phyloP scores from a whole-genome alignment of 2,329 filamentous ascomycete genomes.

The Nemania sp. region DNA sequence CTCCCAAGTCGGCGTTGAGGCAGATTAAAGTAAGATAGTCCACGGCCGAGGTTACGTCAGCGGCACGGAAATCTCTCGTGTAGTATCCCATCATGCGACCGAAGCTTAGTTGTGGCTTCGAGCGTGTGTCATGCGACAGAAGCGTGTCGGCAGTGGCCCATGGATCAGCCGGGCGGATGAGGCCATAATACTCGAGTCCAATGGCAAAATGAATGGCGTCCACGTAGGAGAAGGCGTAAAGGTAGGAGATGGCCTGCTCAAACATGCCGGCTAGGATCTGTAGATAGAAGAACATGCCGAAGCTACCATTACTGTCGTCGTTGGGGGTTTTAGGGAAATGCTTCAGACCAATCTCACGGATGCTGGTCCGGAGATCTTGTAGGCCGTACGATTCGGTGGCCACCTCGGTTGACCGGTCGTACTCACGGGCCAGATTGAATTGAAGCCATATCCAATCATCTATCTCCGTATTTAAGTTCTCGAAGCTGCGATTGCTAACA shows the following conservation, averaged over 20 bases:
- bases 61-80: conserved; percentile 91
- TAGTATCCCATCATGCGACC: conserved; percentile 92
- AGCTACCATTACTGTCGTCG: conserved; percentile 75
- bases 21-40: conserved; percentile 93
- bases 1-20: conserved; percentile 81
- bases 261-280: conserved; percentile 91
- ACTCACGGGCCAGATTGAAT: conserved; percentile 69
- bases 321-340: conserved; percentile 82
- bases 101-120: conserved; percentile 86
- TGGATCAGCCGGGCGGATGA: conserved; percentile 85
- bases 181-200: conserved; percentile 83
- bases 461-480: conserved; percentile 65
- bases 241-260: conserved; percentile 87
- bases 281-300: conserved; percentile 91
- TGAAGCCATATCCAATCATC: conserved; percentile 75
- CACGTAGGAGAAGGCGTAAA: conserved; percentile 89
- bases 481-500: conserved; percentile 64
- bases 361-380: conserved; percentile 72
- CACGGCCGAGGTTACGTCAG: conserved; percentile 83
- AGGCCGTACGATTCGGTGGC: conserved; percentile 68
- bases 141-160: conserved; percentile 72
- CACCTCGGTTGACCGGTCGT: conserved; percentile 64
- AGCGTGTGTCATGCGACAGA: conserved; percentile 66
- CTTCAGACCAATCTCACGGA: conserved; percentile 85
- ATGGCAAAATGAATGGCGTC: conserved; percentile 95